Evolutionary conservation across 2,329 filamentous ascomycete species (phyloP).

Genomic region (Colletotrichum sp.): DNA sequence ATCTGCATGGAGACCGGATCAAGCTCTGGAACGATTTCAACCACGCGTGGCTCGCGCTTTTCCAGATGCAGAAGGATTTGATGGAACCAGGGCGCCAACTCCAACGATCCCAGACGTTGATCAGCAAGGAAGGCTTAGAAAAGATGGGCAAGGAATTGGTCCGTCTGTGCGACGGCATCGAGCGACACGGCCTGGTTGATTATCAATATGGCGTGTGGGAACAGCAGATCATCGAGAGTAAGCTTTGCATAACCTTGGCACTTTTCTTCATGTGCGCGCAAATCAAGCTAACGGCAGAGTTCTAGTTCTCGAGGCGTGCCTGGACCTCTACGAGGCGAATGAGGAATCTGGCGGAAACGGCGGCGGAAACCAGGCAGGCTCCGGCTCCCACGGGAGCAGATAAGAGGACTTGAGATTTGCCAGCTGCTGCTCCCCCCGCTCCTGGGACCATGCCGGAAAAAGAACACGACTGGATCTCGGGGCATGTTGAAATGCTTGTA

Average conservation of each 20-base stretch:
- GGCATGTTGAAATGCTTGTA: not conserved
- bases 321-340: conserved; percentile 50
- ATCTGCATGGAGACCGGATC: conserved; percentile 76
- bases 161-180: conserved; percentile 82
- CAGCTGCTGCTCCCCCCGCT: not conserved
- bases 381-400: conserved; percentile 17
- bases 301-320: conserved; percentile 41
- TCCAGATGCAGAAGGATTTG: conserved; percentile 84
- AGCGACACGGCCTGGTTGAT: conserved; percentile 92
- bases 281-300: not conserved
- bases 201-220: conserved; percentile 98
- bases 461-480: not conserved
- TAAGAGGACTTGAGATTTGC: not conserved
- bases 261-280: not conserved
- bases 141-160: conserved; percentile 85
- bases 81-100: conserved; percentile 63
- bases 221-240: conserved; percentile 86
- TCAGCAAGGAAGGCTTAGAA: conserved; percentile 73
- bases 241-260: conserved; percentile 37
- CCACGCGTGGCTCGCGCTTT: conserved; percentile 83
- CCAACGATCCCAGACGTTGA: conserved; percentile 64
- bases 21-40: conserved; percentile 96
- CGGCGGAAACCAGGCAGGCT: conserved; percentile 17
- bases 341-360: conserved; percentile 38
- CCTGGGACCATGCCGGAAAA: not conserved